Percentiles rank a stretch among this genome's conserved stretches.
phyloP scores from a whole-genome alignment of 306 rosid species.

The Castanopsis chinensis region DNA sequence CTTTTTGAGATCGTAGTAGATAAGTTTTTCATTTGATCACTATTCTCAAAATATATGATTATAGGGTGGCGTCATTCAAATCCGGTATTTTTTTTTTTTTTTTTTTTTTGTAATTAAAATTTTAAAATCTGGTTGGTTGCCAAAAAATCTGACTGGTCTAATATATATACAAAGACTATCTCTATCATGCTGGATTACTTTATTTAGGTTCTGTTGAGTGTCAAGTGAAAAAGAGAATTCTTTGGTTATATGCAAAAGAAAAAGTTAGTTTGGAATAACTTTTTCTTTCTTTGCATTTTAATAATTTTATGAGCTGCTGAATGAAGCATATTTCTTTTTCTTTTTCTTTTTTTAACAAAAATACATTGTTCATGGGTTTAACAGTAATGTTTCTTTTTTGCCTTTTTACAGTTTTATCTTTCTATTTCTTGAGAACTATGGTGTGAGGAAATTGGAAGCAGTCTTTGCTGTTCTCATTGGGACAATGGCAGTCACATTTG shows the following conservation, averaged over 20 bases:
- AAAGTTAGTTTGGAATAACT: neutral
- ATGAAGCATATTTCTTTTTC: neutral
- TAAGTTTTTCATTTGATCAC: neutral
- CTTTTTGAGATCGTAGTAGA: neutral
- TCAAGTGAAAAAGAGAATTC: neutral
- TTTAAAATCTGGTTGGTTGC: neutral
- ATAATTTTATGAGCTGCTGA: neutral
- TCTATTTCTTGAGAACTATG: conserved; percentile 92
- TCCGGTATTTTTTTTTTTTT: neutral
- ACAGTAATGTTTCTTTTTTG: conserved; percentile 15
- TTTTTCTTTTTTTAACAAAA: neutral
- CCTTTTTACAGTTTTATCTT: conserved; percentile 72
- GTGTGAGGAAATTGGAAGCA: conserved; percentile 94
- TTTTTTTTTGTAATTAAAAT: neutral
- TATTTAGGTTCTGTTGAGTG: neutral
- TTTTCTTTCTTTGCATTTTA: neutral
- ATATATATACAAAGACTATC: neutral
- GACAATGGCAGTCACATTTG: conserved; percentile 84
- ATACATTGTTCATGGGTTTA: neutral
- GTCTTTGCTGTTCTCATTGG: conserved; percentile 91
- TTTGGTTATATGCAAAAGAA: neutral
- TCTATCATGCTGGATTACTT: neutral
- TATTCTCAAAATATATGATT: neutral
- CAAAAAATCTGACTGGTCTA: neutral
- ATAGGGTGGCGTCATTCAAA: neutral